phyloP scores from a whole-genome alignment of 208 protist species.

The Acanthamoeba lenticulata region DNA sequence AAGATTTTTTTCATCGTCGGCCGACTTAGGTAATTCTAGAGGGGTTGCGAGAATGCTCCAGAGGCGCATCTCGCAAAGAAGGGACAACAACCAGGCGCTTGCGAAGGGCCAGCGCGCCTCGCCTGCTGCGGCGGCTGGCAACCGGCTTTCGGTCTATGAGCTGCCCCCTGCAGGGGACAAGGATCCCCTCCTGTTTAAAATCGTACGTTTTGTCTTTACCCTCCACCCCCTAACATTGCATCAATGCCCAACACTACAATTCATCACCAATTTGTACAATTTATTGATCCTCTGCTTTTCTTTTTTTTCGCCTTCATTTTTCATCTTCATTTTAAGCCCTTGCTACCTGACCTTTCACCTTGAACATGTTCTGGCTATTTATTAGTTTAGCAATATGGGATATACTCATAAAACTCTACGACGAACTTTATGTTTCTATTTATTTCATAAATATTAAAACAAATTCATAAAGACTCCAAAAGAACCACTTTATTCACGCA shows the following conservation, averaged over 20 bases:
- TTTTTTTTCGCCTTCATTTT: too few relatives aligned
- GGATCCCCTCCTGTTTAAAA: constrained; percentile 36
- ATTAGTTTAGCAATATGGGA: too few relatives aligned
- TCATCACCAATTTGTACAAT: too few relatives aligned
- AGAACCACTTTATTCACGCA: too few relatives aligned
- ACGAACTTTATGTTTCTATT: too few relatives aligned
- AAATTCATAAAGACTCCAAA: too few relatives aligned
- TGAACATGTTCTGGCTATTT: too few relatives aligned
- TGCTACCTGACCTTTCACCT: neutral
- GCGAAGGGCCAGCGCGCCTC: neutral
- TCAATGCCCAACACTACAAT: too few relatives aligned
- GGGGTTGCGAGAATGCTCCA: neutral
- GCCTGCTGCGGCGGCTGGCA: neutral
- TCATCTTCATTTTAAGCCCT: neutral
- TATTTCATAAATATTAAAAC: too few relatives aligned
- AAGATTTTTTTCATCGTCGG: neutral
- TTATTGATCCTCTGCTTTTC: too few relatives aligned
- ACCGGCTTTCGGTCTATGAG: constrained; percentile 15
- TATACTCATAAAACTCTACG: too few relatives aligned
- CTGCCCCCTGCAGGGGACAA: constrained; percentile 4
- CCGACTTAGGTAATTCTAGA: neutral
- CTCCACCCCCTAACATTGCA: neutral
- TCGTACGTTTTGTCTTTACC: neutral
- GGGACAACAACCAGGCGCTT: neutral
- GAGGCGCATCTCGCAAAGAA: constrained; percentile 26